Conservation (phyloP, 1,284 basidiomycete genomes). For the Afroboletus lepidellus region DNA sequence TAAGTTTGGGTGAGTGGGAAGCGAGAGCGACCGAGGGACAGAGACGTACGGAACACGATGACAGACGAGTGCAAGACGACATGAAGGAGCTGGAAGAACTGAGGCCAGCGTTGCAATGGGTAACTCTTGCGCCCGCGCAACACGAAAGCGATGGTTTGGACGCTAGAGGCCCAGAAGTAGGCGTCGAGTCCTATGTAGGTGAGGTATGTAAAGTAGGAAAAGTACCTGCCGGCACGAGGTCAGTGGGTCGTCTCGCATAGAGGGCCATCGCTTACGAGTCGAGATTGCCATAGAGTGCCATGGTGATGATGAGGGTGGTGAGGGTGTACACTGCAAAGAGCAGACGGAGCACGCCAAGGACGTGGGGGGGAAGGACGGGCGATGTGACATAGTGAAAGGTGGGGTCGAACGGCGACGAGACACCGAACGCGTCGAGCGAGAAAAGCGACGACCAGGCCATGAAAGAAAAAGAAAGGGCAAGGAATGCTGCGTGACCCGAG, state of each 20-base stretch:
- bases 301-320: slow-evolving; percentile 42
- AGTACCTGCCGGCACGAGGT: slow-evolving; percentile 41
- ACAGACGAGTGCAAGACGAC: slow-evolving; percentile 52
- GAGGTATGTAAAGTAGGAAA: slow-evolving; percentile 64
- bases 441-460: slow-evolving; percentile 14
- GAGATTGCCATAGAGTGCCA: slow-evolving; percentile 40
- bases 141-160: slow-evolving; percentile 53
- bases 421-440: slow-evolving; percentile 28
- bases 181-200: slow-evolving; percentile 60
- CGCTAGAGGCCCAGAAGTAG: slow-evolving; percentile 59
- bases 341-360: slow-evolving; percentile 48
- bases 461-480: neutral
- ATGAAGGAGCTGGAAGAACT: slow-evolving; percentile 56
- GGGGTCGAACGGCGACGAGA: slow-evolving; percentile 50
- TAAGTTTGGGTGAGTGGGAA: neutral
- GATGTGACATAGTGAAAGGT: slow-evolving; percentile 56
- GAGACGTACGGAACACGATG: slow-evolving; percentile 56
- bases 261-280: slow-evolving; percentile 25
- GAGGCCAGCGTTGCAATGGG: slow-evolving; percentile 59
- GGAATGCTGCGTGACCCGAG: neutral
- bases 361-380: slow-evolving; percentile 46
- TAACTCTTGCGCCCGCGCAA: slow-evolving; percentile 38
- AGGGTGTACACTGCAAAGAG: slow-evolving; percentile 55
- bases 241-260: neutral
- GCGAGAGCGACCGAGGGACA: neutral